Evolutionary conservation across 768 basidiomycete species (phyloP).

Genomic region (Sporobolomyces pararoseus): DNA sequence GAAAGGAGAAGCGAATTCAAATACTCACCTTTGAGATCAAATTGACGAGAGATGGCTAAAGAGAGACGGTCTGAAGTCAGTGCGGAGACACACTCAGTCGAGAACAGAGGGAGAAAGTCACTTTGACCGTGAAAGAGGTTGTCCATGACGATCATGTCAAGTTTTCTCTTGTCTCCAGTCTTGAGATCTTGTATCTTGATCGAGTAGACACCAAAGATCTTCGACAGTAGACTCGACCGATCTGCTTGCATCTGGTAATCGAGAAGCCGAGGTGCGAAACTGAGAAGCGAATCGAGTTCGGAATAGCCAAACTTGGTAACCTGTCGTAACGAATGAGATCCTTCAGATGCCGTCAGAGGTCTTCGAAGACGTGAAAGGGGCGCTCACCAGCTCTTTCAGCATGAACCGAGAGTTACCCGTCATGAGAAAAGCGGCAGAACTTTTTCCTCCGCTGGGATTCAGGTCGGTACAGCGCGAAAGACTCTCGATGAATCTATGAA

Average conservation of each 20-base stretch:
- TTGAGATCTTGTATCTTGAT: constrained; percentile 70
- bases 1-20: too few relatives aligned
- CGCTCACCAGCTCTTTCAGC: constrained; percentile 82
- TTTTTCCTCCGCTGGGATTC: constrained; percentile 91
- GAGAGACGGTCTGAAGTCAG: neutral
- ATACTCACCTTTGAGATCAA: constrained; percentile 30
- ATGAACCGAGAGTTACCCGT: constrained; percentile 95
- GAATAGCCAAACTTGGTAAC: constrained; percentile 63
- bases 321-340: constrained; percentile 83
- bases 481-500: constrained; percentile 79
- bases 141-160: constrained; percentile 98
- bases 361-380: neutral
- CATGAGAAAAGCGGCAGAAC: constrained; percentile 90
- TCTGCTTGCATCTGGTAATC: constrained; percentile 48
- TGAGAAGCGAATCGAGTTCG: constrained; percentile 29
- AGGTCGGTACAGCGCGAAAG: constrained; percentile 88
- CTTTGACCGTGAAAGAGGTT: constrained; percentile 63
- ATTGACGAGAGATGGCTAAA: constrained; percentile 15
- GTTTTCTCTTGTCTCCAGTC: constrained; percentile 66
- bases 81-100: neutral
- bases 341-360: neutral
- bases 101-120: constrained; percentile 45
- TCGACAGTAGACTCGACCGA: constrained; percentile 91
- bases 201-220: constrained; percentile 94
- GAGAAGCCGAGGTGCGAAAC: constrained; percentile 18